A percentile compares a stretch with the other conserved stretches of the same genome.
phyloP scores from a whole-genome alignment of 768 basidiomycete species.

The Steccherinum ochraceum region DNA sequence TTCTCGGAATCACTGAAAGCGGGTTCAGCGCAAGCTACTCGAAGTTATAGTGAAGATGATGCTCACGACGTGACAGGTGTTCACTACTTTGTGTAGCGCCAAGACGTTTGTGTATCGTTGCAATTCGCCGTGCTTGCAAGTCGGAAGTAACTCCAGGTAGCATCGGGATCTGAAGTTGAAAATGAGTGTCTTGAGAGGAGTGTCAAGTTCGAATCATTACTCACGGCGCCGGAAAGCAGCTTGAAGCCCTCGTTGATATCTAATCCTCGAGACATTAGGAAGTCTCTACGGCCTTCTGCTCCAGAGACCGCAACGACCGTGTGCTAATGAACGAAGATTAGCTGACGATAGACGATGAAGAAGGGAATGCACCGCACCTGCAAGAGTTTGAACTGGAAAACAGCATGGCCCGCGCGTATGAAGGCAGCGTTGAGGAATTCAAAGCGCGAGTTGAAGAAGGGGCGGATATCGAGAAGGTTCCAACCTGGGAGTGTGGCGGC shows the following conservation, averaged over 20 bases:
- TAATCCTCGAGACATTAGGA: slow-evolving; percentile 64
- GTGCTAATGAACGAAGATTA: slow-evolving; percentile 37
- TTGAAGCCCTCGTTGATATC: slow-evolving; percentile 78
- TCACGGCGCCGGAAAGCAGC: slow-evolving; percentile 69
- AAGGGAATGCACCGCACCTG: slow-evolving; percentile 37
- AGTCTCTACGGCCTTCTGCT: slow-evolving; percentile 59
- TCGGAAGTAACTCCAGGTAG: slow-evolving; percentile 70
- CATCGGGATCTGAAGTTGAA: slow-evolving; percentile 57
- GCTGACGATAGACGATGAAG: slow-evolving; percentile 9
- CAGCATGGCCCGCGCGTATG: slow-evolving; percentile 53
- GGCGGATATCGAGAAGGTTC: slow-evolving; percentile 49
- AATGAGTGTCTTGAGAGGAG: too few relatives aligned
- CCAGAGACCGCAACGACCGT: slow-evolving; percentile 74
- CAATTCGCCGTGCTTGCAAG: slow-evolving; percentile 53
- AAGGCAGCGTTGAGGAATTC: slow-evolving; percentile 74
- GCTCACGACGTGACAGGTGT: slow-evolving; percentile 54
- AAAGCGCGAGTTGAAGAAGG: slow-evolving; percentile 65
- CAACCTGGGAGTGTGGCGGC: slow-evolving; percentile 54
- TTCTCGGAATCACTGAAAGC: slow-evolving; percentile 51
- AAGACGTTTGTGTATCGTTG: slow-evolving; percentile 68
- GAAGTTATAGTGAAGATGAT: too few relatives aligned
- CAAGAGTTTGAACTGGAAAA: slow-evolving; percentile 68
- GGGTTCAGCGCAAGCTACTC: too few relatives aligned
- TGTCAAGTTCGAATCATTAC: slow-evolving; percentile 25
- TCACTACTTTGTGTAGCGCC: slow-evolving; percentile 56